Percentiles rank a stretch among this genome's conserved stretches.
phyloP scores from a whole-genome alignment of 208 protist species.

The Trypanosomatidae sp. region DNA sequence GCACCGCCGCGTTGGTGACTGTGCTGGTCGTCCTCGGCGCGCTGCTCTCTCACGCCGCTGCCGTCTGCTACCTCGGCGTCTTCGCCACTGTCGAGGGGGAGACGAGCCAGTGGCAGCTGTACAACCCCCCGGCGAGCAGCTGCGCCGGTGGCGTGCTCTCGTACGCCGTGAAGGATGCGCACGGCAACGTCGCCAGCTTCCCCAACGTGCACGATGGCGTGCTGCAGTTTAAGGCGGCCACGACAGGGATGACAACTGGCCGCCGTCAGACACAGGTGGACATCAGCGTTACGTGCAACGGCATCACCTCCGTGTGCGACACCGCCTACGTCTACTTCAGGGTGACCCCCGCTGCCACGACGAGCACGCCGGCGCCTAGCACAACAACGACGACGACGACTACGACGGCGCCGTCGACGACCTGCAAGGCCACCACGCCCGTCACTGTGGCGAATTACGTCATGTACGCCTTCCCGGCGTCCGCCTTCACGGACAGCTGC shows the following conservation, averaged over 20 bases:
- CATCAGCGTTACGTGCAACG: constrained; percentile 52
- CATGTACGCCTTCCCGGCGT: no score
- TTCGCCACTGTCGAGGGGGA: constrained; percentile 37
- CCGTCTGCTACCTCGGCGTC: constrained; percentile 33
- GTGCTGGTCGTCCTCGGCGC: no score
- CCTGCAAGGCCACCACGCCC: no score
- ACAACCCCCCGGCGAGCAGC: constrained; percentile 1
- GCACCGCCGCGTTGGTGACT: no score
- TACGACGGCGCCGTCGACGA: no score
- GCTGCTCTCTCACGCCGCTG: no score
- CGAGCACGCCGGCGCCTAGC: no score
- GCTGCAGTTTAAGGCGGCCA: constrained; percentile 33
- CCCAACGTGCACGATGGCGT: constrained; percentile 12
- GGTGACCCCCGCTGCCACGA: constrained; percentile 22
- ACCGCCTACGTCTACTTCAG: constrained; percentile 41
- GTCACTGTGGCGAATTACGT: no score
- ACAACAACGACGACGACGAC: constrained; percentile 41
- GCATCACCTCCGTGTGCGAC: constrained; percentile 38
- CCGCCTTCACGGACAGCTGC: no score
- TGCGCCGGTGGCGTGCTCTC: constrained; percentile 31
- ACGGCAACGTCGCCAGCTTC: constrained; percentile 38
- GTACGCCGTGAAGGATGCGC: constrained; percentile 25
- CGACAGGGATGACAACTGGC: constrained; percentile 24
- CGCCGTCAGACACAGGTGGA: constrained; percentile 10
- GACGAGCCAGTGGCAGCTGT: constrained; percentile 3